phyloP scores from a whole-genome alignment of 768 basidiomycete genomes.

The Amylocystis lapponica region DNA sequence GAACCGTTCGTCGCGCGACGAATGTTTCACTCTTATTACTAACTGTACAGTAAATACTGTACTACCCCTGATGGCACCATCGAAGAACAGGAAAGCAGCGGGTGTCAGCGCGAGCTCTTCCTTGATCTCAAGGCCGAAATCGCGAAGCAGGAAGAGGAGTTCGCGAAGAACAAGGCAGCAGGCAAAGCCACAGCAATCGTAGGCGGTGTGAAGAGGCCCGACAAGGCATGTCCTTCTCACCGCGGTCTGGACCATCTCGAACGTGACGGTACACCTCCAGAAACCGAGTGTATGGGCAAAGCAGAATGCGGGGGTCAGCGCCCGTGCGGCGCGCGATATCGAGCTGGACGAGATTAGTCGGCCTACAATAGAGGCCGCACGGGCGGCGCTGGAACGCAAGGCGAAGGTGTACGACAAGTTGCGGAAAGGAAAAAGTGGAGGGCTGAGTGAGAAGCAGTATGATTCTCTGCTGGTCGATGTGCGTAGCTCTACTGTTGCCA shows the following conservation, averaged over 20 bases:
- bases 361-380: conserved; percentile 67
- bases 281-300: conserved; percentile 72
- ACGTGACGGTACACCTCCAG: conserved; percentile 29
- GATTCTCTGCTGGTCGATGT: conserved; percentile 74
- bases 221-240: conserved; percentile 47
- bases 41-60: too few relatives aligned
- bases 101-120: conserved; percentile 68
- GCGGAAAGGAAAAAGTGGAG: conserved; percentile 70
- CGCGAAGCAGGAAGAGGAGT: conserved; percentile 49
- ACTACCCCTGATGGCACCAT: conserved; percentile 29
- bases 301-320: conserved; percentile 67
- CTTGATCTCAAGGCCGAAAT: conserved; percentile 72
- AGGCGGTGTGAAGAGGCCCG: conserved; percentile 59
- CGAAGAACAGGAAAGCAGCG: conserved; percentile 58
- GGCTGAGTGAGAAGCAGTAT: conserved; percentile 70
- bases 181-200: conserved; percentile 48
- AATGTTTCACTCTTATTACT: too few relatives aligned
- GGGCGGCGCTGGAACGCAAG: conserved; percentile 69
- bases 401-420: conserved; percentile 78
- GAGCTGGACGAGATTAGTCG: conserved; percentile 66
- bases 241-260: neutral
- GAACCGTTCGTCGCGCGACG: neutral
- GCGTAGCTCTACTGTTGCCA: conserved; percentile 33
- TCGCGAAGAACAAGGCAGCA: conserved; percentile 57
- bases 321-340: conserved; percentile 59